Percentiles rank a stretch among this genome's conserved stretches.
Evolutionary conservation across 148 eudicot genomes (phyloP).

Genomic region (Vaccinium myrtillus): DNA sequence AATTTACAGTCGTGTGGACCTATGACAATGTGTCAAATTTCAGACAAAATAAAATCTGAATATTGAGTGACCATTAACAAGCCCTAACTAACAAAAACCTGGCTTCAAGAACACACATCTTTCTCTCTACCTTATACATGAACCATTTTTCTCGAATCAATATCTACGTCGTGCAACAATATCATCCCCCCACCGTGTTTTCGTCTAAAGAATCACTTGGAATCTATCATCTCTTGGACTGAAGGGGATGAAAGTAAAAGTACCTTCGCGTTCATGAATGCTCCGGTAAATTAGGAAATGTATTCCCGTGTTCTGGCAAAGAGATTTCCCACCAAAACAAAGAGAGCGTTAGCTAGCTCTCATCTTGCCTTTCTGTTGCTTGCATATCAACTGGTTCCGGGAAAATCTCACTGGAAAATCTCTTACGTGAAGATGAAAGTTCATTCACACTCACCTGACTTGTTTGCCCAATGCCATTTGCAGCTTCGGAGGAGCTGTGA

Average conservation of each 20-base stretch:
- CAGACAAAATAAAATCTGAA: not conserved
- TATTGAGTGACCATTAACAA: not conserved
- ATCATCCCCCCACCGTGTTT: not conserved
- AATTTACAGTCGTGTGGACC: not conserved
- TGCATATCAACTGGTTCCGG: conserved; percentile 36
- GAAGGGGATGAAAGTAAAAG: not conserved
- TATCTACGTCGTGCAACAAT: not conserved
- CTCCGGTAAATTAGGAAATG: no score
- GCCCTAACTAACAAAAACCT: conserved; percentile 5
- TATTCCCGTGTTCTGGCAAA: no score
- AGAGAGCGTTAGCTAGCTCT: not conserved
- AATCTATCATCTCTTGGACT: not conserved
- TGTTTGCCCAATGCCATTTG: conserved; percentile 12
- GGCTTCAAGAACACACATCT: not conserved
- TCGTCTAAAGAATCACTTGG: not conserved
- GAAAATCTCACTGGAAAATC: conserved; percentile 42
- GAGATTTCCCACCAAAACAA: not conserved
- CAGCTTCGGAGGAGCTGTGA: conserved; percentile 36
- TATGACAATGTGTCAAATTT: not conserved
- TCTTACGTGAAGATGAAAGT: conserved; percentile 27
- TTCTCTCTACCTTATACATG: not conserved
- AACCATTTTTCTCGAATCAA: not conserved
- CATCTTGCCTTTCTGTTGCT: conserved; percentile 30
- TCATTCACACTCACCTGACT: conserved; percentile 22
- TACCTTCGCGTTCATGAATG: not conserved